Conservation (phyloP, 1,284 basidiomycete species). For the Taiwanofungus camphoratus region DNA sequence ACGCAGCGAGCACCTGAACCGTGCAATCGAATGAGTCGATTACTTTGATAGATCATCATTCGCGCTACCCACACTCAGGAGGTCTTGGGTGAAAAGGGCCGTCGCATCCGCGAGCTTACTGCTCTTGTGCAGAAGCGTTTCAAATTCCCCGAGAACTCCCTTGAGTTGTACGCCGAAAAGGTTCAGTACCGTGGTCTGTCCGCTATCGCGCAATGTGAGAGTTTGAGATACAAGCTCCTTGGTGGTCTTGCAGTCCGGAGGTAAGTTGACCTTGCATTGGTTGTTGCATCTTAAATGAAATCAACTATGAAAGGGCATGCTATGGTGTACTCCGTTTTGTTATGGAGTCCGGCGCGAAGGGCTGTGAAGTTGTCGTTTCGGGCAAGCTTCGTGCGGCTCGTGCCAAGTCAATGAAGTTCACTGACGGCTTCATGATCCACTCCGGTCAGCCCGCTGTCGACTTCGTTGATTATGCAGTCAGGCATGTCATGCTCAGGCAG, state of each 20-base stretch:
- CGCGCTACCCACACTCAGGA: conserved; percentile 99
- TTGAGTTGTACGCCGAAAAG: conserved; percentile 99
- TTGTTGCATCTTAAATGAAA: conserved; percentile 2
- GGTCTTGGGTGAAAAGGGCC: conserved; percentile 99
- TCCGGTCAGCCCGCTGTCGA: conserved; percentile 97
- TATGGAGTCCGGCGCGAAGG: conserved; percentile 99
- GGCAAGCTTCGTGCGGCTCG: conserved; percentile 99
- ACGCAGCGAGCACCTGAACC: not conserved
- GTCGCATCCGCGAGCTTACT: conserved; percentile 98
- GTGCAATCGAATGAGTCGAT: not conserved
- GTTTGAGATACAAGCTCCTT: conserved; percentile 97
- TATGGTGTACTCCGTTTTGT: conserved; percentile 99
- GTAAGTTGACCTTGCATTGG: conserved; percentile 32
- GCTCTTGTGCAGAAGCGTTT: conserved; percentile 99
- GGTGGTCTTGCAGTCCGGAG: conserved; percentile 99
- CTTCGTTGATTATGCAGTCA: conserved; percentile 97
- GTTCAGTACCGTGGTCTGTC: conserved; percentile 99
- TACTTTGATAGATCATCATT: conserved; percentile 86
- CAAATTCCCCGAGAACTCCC: conserved; percentile 98
- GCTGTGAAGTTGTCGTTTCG: conserved; percentile 99
- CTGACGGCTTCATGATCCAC: conserved; percentile 99
- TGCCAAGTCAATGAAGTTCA: conserved; percentile 99
- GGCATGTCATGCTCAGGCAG: conserved; percentile 97
- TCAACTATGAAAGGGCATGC: conserved; percentile 70
- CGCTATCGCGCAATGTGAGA: conserved; percentile 98